These are phyloP conservation scores for Tothia fuscella DNA, from an alignment of 2,329 filamentous ascomycete genomes.

Conservation along the genomic window DNA sequence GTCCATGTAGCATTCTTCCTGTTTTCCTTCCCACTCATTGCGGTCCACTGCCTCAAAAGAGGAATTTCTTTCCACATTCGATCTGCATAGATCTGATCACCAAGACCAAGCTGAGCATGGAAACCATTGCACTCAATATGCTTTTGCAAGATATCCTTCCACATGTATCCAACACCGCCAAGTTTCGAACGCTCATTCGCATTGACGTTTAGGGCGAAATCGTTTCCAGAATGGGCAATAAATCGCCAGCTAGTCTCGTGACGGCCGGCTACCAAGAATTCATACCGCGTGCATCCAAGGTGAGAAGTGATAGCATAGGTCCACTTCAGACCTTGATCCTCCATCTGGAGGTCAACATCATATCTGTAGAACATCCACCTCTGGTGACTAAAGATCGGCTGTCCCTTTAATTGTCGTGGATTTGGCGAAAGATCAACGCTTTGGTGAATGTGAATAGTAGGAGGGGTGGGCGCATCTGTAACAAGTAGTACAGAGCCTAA, in stretches of 20 bases:
- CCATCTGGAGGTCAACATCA: slow-evolving; percentile 81
- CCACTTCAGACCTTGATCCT: slow-evolving; percentile 75
- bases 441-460: slow-evolving; percentile 90
- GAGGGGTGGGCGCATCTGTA: slow-evolving; percentile 81
- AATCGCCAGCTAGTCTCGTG: slow-evolving; percentile 91
- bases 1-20: slow-evolving; percentile 87
- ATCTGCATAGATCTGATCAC: slow-evolving; percentile 92
- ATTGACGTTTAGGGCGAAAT: slow-evolving; percentile 80
- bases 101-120: slow-evolving; percentile 82
- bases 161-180: slow-evolving; percentile 89
- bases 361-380: slow-evolving; percentile 95
- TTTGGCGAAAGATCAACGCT: slow-evolving; percentile 87
- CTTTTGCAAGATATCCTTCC: slow-evolving; percentile 97
- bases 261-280: slow-evolving; percentile 86
- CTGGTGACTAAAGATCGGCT: slow-evolving; percentile 78
- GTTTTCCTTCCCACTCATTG: slow-evolving; percentile 84
- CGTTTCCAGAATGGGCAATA: slow-evolving; percentile 89
- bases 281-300: slow-evolving; percentile 92
- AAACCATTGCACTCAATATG: slow-evolving; percentile 94
- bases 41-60: slow-evolving; percentile 85
- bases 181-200: slow-evolving; percentile 75
- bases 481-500: slow-evolving; percentile 87
- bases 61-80: slow-evolving; percentile 94
- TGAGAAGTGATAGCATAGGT: slow-evolving; percentile 97
- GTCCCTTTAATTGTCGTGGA: slow-evolving; percentile 71